Base-by-base conservation (phyloP, 2,329 filamentous ascomycete species). In the Alternaria novae-zelandiae region DNA sequence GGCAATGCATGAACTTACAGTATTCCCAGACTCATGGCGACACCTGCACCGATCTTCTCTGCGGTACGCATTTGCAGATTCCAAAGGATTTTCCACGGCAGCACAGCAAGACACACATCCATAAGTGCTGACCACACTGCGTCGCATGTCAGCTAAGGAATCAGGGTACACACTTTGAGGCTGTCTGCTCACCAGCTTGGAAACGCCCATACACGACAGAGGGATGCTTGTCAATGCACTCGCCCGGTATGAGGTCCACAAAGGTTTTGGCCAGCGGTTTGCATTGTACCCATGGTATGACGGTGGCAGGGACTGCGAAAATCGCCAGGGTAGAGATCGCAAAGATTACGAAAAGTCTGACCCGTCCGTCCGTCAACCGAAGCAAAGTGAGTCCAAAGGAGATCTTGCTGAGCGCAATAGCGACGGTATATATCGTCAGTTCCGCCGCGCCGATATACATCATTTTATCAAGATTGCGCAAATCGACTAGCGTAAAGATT, bases 381-480 rank as follows among this genome's bases (percentile, higher is more conserved):
- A 66, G 49, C 44, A 68, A 58, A 44, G 65, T 65, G 15, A 68
- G 54, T 44, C 59, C 65, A 45, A 68, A 68, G 44, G 65, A 65
- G 15, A 68, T 65, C 44, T 68, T 68, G 63, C 65, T 68, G 23
- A 68, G n/a, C 21, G 59, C 49, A 25, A 66, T 63, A 20, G 65
- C 65, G 46, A 59, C 43, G 20, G 53, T 68, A 11, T 54, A 65
- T 57, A 67, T 44, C 3, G 65, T 54, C 36, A 67, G 62, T 54
- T 54, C 61, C 17, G 51, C 41, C n/a, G 58, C 65, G 20, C 65
- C 62, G 45, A 62, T 65, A 30, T 62, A 57, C 44, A 57, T 60
- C 20, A 67, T 62, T 11, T 28, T 46, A 26, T 64, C 61, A 20
- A 62, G 26, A 28, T 65, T 58, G 20, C 36, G 30, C 17, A 67